Evolutionary conservation across 2,329 filamentous ascomycete species (phyloP).

Genomic region (Hypoxylon sp.): DNA sequence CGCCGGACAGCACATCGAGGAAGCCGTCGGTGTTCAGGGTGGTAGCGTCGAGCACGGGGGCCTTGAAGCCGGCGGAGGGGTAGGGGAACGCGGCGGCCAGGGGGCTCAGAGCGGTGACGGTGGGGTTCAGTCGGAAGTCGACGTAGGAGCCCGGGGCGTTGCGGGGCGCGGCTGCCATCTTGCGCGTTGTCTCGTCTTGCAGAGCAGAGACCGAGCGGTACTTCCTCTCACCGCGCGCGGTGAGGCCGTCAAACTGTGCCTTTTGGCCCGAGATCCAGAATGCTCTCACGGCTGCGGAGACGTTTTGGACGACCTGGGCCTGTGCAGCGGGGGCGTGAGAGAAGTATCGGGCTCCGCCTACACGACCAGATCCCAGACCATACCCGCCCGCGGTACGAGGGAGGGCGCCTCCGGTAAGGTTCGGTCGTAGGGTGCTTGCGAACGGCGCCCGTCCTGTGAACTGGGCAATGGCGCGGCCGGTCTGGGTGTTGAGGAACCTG

Average conservation of each 20-base stretch:
- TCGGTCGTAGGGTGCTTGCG: conserved; percentile 88
- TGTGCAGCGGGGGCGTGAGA: conserved; percentile 87
- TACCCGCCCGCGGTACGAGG: conserved; percentile 93
- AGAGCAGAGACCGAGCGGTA: conserved; percentile 82
- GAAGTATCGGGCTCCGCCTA: conserved; percentile 85
- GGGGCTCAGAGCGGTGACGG: conserved; percentile 86
- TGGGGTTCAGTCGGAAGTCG: conserved; percentile 90
- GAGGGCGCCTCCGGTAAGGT: conserved; percentile 88
- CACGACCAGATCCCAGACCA: conserved; percentile 74
- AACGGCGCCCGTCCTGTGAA: conserved; percentile 85
- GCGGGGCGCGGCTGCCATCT: conserved; percentile 70
- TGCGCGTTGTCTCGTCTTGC: conserved; percentile 78
- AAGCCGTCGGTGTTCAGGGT: conserved; percentile 86
- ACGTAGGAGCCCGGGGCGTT: conserved; percentile 80
- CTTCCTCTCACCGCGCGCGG: conserved; percentile 78
- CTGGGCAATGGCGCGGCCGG: conserved; percentile 65
- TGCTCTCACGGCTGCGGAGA: conserved; percentile 91
- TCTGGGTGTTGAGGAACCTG: conserved; percentile 63
- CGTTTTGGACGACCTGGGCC: conserved; percentile 92
- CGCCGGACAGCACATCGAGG: conserved; percentile 84
- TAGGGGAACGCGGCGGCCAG: conserved; percentile 69
- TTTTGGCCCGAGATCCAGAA: conserved; percentile 94
- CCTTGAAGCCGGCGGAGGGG: conserved; percentile 55
- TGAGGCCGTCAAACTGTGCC: conserved; percentile 84
- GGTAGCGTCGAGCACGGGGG: conserved; percentile 59